These are phyloP conservation scores for Delonix regia DNA, from an alignment of 306 rosid species.

Conservation along the genomic window DNA sequence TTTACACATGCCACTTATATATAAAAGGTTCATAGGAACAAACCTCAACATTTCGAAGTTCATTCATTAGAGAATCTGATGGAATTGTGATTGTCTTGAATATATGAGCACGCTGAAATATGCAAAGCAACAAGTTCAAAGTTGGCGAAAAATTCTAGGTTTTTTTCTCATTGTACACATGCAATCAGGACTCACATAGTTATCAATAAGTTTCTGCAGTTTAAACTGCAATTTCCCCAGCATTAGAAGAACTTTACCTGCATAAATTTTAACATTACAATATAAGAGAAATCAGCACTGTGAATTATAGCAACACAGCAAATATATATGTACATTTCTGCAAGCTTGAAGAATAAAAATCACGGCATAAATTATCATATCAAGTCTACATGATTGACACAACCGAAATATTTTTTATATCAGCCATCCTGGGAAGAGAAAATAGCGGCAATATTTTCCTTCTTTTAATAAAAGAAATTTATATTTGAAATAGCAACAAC, in stretches of 20 bases:
- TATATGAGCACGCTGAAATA: slow-evolving; percentile 86
- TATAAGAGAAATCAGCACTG: neutral
- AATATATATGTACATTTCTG: neutral
- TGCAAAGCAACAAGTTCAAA: slow-evolving; percentile 31
- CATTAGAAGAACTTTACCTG: slow-evolving; percentile 77
- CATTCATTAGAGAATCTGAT: slow-evolving; percentile 94
- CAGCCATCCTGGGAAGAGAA: neutral
- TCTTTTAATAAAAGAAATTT: neutral
- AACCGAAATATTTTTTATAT: neutral
- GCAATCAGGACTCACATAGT: slow-evolving; percentile 60
- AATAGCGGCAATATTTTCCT: neutral
- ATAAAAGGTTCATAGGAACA: slow-evolving; percentile 32
- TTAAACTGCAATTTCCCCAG: slow-evolving; percentile 81
- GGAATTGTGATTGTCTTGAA: slow-evolving; percentile 87
- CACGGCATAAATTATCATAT: neutral
- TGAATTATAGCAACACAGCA: neutral
- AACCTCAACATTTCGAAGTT: slow-evolving; percentile 96
- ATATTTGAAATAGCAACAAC: neutral
- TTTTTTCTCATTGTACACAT: neutral
- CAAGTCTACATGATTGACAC: neutral
- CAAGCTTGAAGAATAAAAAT: neutral
- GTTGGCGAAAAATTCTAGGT: slow-evolving; percentile 1
- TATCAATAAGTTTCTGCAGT: slow-evolving; percentile 71
- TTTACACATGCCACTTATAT: slow-evolving; percentile 10
- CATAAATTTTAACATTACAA: slow-evolving; percentile 12